These are phyloP conservation scores for Globisporangium heterothallicum DNA, from an alignment of 352 stramenopile species.

Conservation along the genomic window DNA sequence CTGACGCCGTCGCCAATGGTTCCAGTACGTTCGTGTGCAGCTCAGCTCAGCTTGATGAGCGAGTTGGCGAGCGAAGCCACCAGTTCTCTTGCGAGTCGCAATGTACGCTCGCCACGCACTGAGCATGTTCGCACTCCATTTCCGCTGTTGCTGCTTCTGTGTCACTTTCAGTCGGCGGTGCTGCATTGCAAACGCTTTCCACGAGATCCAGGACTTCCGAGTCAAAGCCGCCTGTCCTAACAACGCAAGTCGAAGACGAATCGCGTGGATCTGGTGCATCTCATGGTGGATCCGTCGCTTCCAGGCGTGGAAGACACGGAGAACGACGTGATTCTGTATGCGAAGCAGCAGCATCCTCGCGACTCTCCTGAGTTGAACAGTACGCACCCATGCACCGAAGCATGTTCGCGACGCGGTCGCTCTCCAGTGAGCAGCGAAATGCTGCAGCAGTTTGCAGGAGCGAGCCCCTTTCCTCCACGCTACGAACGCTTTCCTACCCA, in stretches of 20 bases:
- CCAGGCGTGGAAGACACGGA: constrained; percentile 36
- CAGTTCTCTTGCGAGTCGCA: not conserved
- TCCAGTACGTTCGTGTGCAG: not conserved
- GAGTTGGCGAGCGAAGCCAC: not conserved
- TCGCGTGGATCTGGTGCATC: constrained; percentile 5
- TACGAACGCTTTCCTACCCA: not conserved
- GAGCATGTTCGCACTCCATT: not conserved
- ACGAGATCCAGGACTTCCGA: constrained; percentile 11
- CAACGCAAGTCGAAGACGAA: constrained; percentile 26
- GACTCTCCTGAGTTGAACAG: not conserved
- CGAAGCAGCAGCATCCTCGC: not conserved
- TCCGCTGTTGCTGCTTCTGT: not conserved
- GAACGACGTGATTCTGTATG: constrained; percentile 14
- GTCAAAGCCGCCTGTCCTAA: constrained; percentile 22
- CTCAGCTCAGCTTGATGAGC: not conserved
- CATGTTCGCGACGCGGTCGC: not conserved
- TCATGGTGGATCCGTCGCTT: constrained; percentile 19
- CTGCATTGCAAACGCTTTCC: constrained; percentile 14
- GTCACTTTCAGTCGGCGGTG: not conserved
- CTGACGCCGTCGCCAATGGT: constrained; percentile 2
- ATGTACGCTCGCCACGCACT: not conserved
- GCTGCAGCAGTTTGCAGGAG: not conserved
- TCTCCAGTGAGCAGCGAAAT: not conserved
- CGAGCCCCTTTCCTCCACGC: constrained; percentile 1
- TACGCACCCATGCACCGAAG: constrained; percentile 2